phyloP scores from a whole-genome alignment of 139 green algal genomes.

The Yamagishiella unicocca region DNA sequence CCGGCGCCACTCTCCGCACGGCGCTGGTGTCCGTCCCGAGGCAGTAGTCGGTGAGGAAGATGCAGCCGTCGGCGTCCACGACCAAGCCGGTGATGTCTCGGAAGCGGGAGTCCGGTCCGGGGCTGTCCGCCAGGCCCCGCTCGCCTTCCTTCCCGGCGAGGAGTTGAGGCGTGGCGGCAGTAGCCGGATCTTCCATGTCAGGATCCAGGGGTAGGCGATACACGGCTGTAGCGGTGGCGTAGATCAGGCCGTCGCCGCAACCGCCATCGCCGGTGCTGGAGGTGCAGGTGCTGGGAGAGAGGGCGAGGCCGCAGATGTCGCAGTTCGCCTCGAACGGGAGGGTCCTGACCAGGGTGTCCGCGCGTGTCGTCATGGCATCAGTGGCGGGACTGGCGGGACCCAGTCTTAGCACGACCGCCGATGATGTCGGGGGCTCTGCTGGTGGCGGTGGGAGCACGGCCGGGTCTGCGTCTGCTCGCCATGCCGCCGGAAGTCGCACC shows the following conservation, averaged over 20 bases:
- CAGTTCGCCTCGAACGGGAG: not conserved
- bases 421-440: too few relatives aligned
- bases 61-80: not conserved
- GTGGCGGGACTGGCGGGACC: too few relatives aligned
- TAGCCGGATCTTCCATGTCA: too few relatives aligned
- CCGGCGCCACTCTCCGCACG: not conserved
- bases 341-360: not conserved
- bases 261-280: not conserved
- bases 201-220: not conserved
- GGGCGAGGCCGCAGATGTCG: not conserved
- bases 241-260: not conserved
- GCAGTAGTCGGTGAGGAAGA: not conserved
- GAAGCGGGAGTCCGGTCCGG: not conserved
- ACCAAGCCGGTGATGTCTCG: not conserved
- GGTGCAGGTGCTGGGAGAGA: not conserved
- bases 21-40: not conserved
- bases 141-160: not conserved
- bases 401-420: too few relatives aligned
- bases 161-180: too few relatives aligned
- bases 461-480: too few relatives aligned
- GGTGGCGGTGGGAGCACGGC: too few relatives aligned
- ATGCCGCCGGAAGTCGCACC: not conserved
- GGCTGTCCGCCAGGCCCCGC: not conserved
- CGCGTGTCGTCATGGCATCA: too few relatives aligned
- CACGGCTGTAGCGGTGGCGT: not conserved